Conservation (phyloP, 2,329 filamentous ascomycete species). For the Hortaea werneckii region DNA sequence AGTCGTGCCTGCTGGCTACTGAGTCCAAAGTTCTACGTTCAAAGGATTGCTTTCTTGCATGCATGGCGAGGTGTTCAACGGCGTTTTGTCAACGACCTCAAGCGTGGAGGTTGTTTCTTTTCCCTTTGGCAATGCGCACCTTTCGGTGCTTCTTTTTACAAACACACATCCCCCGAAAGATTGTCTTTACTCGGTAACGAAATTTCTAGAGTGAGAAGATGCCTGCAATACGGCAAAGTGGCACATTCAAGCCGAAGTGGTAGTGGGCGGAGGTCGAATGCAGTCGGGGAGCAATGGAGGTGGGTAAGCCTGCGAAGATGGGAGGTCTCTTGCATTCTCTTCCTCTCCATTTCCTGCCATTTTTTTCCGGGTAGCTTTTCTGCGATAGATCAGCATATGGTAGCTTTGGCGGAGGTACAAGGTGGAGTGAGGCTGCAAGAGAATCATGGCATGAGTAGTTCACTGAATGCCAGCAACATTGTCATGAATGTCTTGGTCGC, state of each 20-base stretch:
- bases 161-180: too few relatives aligned
- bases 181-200: background rate
- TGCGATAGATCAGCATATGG: background rate
- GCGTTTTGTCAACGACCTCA: constrained; percentile 12
- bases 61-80: constrained; percentile 23
- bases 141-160: too few relatives aligned
- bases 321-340: too few relatives aligned
- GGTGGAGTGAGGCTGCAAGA: background rate
- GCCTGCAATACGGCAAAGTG: background rate
- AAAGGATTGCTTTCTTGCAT: constrained; percentile 9
- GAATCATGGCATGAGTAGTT: constrained; percentile 6
- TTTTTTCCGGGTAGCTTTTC: background rate
- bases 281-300: background rate
- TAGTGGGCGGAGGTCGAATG: background rate
- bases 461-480: constrained; percentile 16
- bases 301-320: background rate
- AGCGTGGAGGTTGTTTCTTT: constrained; percentile 10
- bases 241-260: background rate
- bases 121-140: background rate
- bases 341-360: too few relatives aligned
- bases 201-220: constrained; percentile 1
- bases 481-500: too few relatives aligned
- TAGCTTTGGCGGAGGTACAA: background rate
- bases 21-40: background rate
- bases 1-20: background rate